A percentile compares a stretch with the other conserved stretches of the same genome.
Evolutionary conservation across 345 rosid genomes (phyloP).

Genomic region (Pistacia integerrima): DNA sequence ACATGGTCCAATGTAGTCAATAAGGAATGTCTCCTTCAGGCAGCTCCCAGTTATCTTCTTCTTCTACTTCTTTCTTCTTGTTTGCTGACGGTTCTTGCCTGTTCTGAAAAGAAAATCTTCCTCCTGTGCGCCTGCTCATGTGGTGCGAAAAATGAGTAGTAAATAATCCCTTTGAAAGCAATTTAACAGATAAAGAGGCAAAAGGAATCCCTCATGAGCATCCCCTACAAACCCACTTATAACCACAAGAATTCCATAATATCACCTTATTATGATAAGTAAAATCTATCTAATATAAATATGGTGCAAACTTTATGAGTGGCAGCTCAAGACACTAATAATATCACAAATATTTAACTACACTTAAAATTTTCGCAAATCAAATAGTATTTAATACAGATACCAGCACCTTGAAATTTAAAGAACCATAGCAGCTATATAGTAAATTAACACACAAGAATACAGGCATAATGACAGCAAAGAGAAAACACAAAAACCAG

Average conservation of each 20-base stretch:
- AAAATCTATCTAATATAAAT: too few species aligned
- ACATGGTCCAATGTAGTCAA: slow-evolving; percentile 28
- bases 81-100: slow-evolving; percentile 37
- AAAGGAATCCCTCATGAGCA: background rate
- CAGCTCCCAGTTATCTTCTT: slow-evolving; percentile 86
- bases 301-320: background rate
- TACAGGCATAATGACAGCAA: background rate
- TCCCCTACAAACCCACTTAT: background rate
- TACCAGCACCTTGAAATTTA: background rate
- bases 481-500: background rate
- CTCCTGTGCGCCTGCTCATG: slow-evolving; percentile 48
- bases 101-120: slow-evolving; percentile 37
- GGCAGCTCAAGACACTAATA: background rate
- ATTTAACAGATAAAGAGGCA: background rate
- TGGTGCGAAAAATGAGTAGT: slow-evolving; percentile 4
- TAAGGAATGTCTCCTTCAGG: slow-evolving; percentile 60
- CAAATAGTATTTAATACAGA: background rate
- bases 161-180: background rate
- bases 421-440: background rate
- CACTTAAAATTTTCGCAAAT: background rate
- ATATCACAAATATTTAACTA: background rate
- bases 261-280: background rate
- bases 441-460: background rate
- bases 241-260: background rate
- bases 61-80: slow-evolving; percentile 53